A percentile compares a stretch with the other conserved stretches of the same genome.
phyloP scores from a whole-genome alignment of 2,329 filamentous ascomycete genomes.

The Pseudogymnoascus sp. region DNA sequence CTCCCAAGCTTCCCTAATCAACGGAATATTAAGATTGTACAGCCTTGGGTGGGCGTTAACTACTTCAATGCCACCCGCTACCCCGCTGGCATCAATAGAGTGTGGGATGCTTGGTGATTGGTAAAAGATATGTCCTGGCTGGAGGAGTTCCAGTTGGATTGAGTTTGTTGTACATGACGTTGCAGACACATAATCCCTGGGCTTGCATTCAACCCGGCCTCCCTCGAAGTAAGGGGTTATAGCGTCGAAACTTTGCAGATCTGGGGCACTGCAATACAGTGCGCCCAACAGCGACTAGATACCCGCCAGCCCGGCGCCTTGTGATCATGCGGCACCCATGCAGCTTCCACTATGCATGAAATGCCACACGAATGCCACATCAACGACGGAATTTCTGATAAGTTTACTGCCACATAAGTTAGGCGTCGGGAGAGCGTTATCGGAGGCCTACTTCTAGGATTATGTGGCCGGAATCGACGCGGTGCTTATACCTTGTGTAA shows the following conservation, averaged over 20 bases:
- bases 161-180: slow-evolving; percentile 1
- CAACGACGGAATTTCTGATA: neutral
- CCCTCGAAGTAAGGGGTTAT: neutral
- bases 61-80: neutral
- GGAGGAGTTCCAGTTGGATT: neutral
- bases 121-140: neutral
- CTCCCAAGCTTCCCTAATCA: neutral
- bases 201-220: neutral
- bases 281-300: neutral
- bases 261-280: neutral
- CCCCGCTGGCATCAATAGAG: neutral
- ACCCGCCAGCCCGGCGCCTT: neutral
- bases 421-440: neutral
- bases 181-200: neutral
- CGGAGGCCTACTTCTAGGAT: neutral
- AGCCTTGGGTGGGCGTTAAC: slow-evolving; percentile 4
- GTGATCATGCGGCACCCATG: neutral
- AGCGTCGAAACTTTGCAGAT: neutral
- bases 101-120: neutral
- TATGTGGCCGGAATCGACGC: neutral
- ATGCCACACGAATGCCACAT: slow-evolving; percentile 1
- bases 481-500: neutral
- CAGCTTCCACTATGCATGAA: slow-evolving; percentile 1
- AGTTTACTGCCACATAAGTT: neutral
- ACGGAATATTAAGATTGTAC: neutral